These are phyloP conservation scores for Ogataea trehalophila DNA, from an alignment of 805 yeast genomes.

Conservation along the genomic window DNA sequence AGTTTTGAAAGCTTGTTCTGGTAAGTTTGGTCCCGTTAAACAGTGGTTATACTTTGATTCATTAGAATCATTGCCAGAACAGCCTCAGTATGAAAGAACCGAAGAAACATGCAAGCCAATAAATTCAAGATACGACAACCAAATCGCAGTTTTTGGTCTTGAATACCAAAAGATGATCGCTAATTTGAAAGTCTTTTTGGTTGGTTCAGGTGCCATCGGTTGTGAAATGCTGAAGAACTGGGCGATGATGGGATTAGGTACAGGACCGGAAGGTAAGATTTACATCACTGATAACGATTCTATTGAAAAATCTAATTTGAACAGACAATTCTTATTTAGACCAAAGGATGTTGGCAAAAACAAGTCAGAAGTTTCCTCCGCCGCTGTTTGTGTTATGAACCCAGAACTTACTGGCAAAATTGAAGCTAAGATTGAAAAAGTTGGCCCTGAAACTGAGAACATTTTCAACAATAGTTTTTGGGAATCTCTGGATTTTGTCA, in stretches of 20 bases:
- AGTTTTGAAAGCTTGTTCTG: slow-evolving; percentile 90
- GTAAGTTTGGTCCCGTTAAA: slow-evolving; percentile 89
- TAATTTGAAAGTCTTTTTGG: slow-evolving; percentile 80
- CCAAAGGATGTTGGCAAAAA: slow-evolving; percentile 89
- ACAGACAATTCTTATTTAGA: slow-evolving; percentile 94
- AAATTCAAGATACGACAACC: slow-evolving; percentile 86
- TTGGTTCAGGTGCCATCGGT: slow-evolving; percentile 98
- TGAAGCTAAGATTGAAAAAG: slow-evolving; percentile 75
- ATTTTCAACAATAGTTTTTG: slow-evolving; percentile 84
- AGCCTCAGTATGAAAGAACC: slow-evolving; percentile 52
- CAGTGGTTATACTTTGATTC: slow-evolving; percentile 95
- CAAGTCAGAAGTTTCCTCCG: slow-evolving; percentile 87
- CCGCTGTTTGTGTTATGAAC: slow-evolving; percentile 81
- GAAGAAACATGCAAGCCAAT: slow-evolving; percentile 71
- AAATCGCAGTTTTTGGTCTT: slow-evolving; percentile 89
- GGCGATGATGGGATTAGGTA: slow-evolving; percentile 94
- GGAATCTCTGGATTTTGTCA: slow-evolving; percentile 79
- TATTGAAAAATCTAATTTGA: slow-evolving; percentile 91
- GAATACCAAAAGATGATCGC: slow-evolving; percentile 69
- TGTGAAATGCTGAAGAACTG: slow-evolving; percentile 98
- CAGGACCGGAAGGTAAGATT: slow-evolving; percentile 85
- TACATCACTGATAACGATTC: slow-evolving; percentile 89
- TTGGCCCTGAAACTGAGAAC: slow-evolving; percentile 88
- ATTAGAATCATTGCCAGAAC: slow-evolving; percentile 78
- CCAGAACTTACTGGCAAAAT: slow-evolving; percentile 78